Base-by-base conservation (phyloP, 208 protist species). In the Wallacemonas sp. region DNA sequence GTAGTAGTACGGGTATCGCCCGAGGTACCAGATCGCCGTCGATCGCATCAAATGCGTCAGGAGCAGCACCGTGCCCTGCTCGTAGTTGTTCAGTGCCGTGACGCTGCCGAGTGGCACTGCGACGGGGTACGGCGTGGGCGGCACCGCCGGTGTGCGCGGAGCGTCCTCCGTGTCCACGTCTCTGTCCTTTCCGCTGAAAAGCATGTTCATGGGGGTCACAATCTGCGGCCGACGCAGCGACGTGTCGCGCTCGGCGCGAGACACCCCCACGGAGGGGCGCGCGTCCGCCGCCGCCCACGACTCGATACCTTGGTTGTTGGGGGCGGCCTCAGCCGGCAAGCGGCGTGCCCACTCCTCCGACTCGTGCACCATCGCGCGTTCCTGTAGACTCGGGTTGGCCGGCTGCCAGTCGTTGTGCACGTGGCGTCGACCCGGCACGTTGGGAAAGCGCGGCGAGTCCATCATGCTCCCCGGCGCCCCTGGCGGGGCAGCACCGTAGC, bases 1-100 rank as follows among this genome's bases (percentile, higher is more conserved):
- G 42, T 74, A 70, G 20, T 79, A 79, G 31, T 87, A 82, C 25
- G 33, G 41, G 50, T 93, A 93, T 7, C 52, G 11, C 33, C 78
- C 63, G 10, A 89, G 67, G 63, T 86, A 83, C 52, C 80, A 74
- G 10, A 74, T 49, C 20, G 70, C 83, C 7, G 77, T 69, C 10
- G 71, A 74, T 18, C 89, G 81, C 72, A 95, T 88, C 12, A 83
- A 54, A 54, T 92, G 85, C 33, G 85, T 79, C 8, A 90, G 65
- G 22, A 95, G 70, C 68, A 95, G 65, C 54, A 93, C 54, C 72
- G 89, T 81, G 18, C 89, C 89, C 42, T 92, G 81, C 63, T 91
- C 79, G 54, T 92, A 87, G 64, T 82, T 82, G 49, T 75, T 87
- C 18, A 92, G 57, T 14, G 62, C 41, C 1, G 22, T 28, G 38